Evolutionary conservation across 1,284 basidiomycete species (phyloP).

Genomic region (Ustilago sp.): DNA sequence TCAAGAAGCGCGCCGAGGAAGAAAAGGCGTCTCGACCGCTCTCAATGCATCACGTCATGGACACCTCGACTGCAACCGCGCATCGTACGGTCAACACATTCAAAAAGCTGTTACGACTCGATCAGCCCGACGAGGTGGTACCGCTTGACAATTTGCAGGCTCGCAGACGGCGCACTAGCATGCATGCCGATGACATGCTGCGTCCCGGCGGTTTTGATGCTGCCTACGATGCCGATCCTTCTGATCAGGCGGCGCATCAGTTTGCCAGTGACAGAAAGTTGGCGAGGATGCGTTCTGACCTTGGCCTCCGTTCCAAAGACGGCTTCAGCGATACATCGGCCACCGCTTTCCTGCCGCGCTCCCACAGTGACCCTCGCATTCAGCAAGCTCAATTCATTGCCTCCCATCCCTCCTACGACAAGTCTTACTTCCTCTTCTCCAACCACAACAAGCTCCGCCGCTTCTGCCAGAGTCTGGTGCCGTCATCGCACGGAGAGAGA

Average conservation of each 20-base stretch:
- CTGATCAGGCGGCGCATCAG: conserved; percentile 65
- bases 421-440: conserved; percentile 88
- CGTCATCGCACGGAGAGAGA: conserved; percentile 83
- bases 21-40: conserved; percentile 30
- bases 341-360: conserved; percentile 68
- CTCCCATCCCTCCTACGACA: conserved; percentile 89
- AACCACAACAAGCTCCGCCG: conserved; percentile 82
- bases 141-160: conserved; percentile 72
- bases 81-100: conserved; percentile 51
- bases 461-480: conserved; percentile 85
- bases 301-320: conserved; percentile 55
- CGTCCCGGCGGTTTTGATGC: conserved; percentile 9
- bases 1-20: conserved; percentile 25
- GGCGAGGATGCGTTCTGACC: conserved; percentile 65
- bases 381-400: conserved; percentile 88
- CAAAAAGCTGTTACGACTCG: conserved; percentile 68
- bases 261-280: conserved; percentile 78
- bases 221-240: conserved; percentile 39
- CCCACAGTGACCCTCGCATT: conserved; percentile 78
- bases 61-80: conserved; percentile 31
- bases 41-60: conserved; percentile 37
- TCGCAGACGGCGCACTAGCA: conserved; percentile 53
- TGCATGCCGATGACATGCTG: conserved; percentile 53
- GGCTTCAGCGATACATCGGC: conserved; percentile 38
- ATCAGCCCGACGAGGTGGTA: conserved; percentile 76